Evolutionary conservation across 2,329 filamentous ascomycete species (phyloP).

Genomic region (Hysterium pulicare): DNA sequence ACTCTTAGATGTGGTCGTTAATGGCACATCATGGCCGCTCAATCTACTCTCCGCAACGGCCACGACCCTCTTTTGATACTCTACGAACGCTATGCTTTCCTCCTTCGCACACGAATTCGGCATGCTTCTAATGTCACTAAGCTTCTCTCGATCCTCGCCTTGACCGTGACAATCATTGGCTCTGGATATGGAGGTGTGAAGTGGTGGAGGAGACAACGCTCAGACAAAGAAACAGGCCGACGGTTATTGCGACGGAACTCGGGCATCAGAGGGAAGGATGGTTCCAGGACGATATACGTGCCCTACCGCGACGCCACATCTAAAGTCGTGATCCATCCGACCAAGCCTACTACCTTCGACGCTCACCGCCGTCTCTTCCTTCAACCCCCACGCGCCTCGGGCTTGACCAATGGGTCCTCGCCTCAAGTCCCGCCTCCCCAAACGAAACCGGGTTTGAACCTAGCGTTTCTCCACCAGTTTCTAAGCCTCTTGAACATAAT

Average conservation of each 20-base stretch:
- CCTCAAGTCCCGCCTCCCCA: constrained; percentile 76
- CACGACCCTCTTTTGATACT: constrained; percentile 45
- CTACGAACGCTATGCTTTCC: constrained; percentile 48
- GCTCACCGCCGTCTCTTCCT: constrained; percentile 91
- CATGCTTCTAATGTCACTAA: constrained; percentile 68
- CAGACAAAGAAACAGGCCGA: constrained; percentile 77
- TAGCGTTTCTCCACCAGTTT: constrained; percentile 96
- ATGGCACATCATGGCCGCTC: constrained; percentile 67
- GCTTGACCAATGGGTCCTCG: constrained; percentile 63
- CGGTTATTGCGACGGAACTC: constrained; percentile 87
- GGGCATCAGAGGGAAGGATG: constrained; percentile 89
- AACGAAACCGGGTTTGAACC: constrained; percentile 89
- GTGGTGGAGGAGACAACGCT: constrained; percentile 69
- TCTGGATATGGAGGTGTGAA: constrained; percentile 74
- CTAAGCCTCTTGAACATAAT: constrained; percentile 95
- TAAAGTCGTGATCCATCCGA: constrained; percentile 86
- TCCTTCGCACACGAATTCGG: constrained; percentile 52
- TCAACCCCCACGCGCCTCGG: constrained; percentile 80
- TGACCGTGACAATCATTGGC: constrained; percentile 75
- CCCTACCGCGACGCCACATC: constrained; percentile 84
- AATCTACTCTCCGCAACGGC: constrained; percentile 68
- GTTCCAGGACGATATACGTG: constrained; percentile 90
- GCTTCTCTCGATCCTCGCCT: constrained; percentile 70
- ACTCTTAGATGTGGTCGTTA: too few species aligned
- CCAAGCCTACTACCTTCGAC: constrained; percentile 91